Evolutionary conservation across 371 early-diverging fungal genomes (phyloP).

Genomic region (Apophysomyces elegans): DNA sequence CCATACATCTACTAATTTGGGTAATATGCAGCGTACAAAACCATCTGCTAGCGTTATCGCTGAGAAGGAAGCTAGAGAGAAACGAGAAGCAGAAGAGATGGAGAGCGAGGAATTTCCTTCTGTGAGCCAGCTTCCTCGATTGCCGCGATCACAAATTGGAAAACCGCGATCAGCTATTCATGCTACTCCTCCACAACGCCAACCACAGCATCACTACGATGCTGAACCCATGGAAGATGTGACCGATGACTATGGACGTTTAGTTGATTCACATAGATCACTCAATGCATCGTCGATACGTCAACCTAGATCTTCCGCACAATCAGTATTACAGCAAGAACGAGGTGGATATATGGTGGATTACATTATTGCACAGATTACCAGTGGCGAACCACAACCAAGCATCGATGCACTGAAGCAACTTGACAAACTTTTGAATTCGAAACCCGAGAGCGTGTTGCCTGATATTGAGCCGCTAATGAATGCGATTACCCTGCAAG

Average conservation of each 20-base stretch:
- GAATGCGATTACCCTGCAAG: constrained; percentile 78
- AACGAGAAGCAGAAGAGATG: constrained; percentile 42
- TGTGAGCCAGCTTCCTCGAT: constrained; percentile 33
- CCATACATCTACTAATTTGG: background rate
- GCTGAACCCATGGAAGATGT: constrained; percentile 60
- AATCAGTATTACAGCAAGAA: constrained; percentile 28
- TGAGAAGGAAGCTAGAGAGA: constrained; percentile 33
- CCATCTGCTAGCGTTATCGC: constrained; percentile 48
- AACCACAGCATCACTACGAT: constrained; percentile 27
- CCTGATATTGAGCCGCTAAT: constrained; percentile 72
- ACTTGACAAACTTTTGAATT: constrained; percentile 69
- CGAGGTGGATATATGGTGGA: constrained; percentile 60
- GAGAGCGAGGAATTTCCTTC: constrained; percentile 47
- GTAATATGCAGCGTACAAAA: constrained; percentile 31
- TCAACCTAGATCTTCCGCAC: constrained; percentile 28
- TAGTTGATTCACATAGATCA: constrained; percentile 18
- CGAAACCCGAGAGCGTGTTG: constrained; percentile 55
- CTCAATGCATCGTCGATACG: constrained; percentile 28
- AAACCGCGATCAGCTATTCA: constrained; percentile 29
- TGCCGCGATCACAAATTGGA: constrained; percentile 35
- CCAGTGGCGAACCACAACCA: constrained; percentile 68
- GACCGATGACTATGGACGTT: constrained; percentile 37
- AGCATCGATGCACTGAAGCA: constrained; percentile 85
- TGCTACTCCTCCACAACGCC: constrained; percentile 20
- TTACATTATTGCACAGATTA: constrained; percentile 76